Percentiles rank a stretch among this genome's conserved stretches.
phyloP scores from a whole-genome alignment of 179 eudicot genomes.

The Silene noctiflora region DNA sequence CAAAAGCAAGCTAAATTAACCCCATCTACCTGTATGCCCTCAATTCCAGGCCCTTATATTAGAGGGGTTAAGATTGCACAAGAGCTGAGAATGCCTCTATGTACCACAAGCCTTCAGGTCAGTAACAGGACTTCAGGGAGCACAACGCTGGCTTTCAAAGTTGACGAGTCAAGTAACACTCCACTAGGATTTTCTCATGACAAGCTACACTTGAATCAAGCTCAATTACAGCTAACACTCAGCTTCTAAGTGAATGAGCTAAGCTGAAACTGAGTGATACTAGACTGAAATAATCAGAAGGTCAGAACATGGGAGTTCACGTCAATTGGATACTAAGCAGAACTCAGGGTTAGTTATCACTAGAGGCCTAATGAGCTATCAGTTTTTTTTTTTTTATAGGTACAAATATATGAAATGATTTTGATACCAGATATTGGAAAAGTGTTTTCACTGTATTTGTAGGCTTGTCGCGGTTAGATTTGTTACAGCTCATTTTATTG shows the following conservation, averaged over 20 bases:
- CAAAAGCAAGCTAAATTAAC: too few relatives aligned
- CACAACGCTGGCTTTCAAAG: too few relatives aligned
- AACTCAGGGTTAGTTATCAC: not conserved
- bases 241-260: not conserved
- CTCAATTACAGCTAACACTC: not conserved
- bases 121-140: too few relatives aligned
- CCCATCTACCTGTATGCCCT: not conserved
- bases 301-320: not conserved
- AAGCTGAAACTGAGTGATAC: not conserved
- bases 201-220: too few relatives aligned
- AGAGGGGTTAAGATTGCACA: not conserved
- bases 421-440: not conserved
- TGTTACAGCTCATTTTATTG: not conserved
- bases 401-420: not conserved
- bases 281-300: not conserved
- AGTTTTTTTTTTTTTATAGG: not conserved
- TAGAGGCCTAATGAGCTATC: slow-evolving; percentile 2
- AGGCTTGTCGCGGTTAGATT: not conserved
- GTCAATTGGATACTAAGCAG: not conserved
- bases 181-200: too few relatives aligned
- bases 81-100: not conserved
- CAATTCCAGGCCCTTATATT: not conserved
- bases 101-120: too few relatives aligned
- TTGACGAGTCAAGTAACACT: too few relatives aligned
- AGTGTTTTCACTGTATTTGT: slow-evolving; percentile 1